Evolutionary conservation across 2,329 filamentous ascomycete genomes (phyloP).

Genomic region (Penicillium sp.): DNA sequence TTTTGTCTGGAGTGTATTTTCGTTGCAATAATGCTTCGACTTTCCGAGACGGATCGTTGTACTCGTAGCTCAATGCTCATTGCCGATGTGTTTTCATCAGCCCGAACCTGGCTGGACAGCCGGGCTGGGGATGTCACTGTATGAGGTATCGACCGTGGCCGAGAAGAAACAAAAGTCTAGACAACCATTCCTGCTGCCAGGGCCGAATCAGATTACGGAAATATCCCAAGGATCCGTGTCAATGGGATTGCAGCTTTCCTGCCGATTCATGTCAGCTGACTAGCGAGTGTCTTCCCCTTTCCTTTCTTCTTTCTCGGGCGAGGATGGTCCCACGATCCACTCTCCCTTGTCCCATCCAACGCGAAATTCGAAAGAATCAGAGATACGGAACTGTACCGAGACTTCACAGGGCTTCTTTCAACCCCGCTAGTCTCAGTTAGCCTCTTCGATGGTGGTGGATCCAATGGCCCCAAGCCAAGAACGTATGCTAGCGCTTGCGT

Average conservation of each 20-base stretch:
- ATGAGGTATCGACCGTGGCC: conserved; percentile 4
- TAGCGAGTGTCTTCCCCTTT: conserved; percentile 3
- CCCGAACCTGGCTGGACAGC: too few species aligned
- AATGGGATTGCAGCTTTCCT: conserved; percentile 28
- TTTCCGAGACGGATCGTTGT: background rate
- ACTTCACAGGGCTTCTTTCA: conserved; percentile 9
- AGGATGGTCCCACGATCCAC: conserved; percentile 15
- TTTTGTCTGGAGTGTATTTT: background rate
- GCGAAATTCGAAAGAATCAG: background rate
- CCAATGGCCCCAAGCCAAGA: conserved; percentile 12
- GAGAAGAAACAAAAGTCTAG: background rate
- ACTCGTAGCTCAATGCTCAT: too few species aligned
- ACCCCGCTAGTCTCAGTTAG: conserved; percentile 20
- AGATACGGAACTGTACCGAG: background rate
- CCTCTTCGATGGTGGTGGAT: conserved; percentile 14
- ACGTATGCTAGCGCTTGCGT: conserved; percentile 20
- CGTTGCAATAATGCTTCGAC: background rate
- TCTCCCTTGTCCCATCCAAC: background rate
- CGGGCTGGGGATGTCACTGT: too few species aligned
- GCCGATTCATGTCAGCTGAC: conserved; percentile 31
- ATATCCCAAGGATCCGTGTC: conserved; percentile 19
- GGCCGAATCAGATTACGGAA: conserved; percentile 21
- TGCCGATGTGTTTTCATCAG: too few species aligned
- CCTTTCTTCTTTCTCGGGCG: conserved; percentile 10
- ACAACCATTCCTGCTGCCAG: conserved; percentile 1